These are phyloP conservation scores for Mortierella hygrophila DNA, from an alignment of 192 early-diverging fungal species.

Conservation along the genomic window DNA sequence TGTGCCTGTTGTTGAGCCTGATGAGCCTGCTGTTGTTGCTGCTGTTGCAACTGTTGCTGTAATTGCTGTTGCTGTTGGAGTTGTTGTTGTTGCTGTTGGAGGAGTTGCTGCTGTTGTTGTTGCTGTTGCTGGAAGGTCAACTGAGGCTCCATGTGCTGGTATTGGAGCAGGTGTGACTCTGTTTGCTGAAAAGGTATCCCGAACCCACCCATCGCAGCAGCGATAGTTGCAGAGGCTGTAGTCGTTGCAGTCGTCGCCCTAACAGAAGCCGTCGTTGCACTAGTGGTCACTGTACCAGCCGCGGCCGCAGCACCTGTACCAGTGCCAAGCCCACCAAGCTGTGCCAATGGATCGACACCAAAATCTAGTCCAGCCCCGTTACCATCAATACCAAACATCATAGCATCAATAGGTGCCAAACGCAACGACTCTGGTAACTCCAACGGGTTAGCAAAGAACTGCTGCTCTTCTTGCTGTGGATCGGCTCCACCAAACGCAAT, in stretches of 20 bases:
- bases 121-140: conserved; percentile 8
- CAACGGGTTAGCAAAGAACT: conserved; percentile 54
- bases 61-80: conserved; percentile 4
- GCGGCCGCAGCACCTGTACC: background rate
- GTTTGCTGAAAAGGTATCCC: conserved; percentile 10
- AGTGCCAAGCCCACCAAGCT: conserved; percentile 21
- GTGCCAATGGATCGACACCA: conserved; percentile 26
- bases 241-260: background rate
- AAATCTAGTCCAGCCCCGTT: conserved; percentile 23
- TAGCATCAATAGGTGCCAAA: conserved; percentile 45
- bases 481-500: conserved; percentile 52
- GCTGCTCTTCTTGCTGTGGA: conserved; percentile 50
- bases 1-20: background rate
- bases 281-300: background rate
- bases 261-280: background rate
- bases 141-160: conserved; percentile 19
- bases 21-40: conserved; percentile 8
- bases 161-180: conserved; percentile 33
- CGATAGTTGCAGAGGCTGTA: background rate
- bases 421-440: conserved; percentile 47
- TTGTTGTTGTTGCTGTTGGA: conserved; percentile 6
- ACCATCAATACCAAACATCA: conserved; percentile 44
- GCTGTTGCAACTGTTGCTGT: background rate
- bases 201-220: background rate
- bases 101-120: background rate